Percentiles rank a stretch among this genome's conserved stretches.
phyloP scores from a whole-genome alignment of 495 filamentous ascomycete species.

The Daldinia caldariorum region DNA sequence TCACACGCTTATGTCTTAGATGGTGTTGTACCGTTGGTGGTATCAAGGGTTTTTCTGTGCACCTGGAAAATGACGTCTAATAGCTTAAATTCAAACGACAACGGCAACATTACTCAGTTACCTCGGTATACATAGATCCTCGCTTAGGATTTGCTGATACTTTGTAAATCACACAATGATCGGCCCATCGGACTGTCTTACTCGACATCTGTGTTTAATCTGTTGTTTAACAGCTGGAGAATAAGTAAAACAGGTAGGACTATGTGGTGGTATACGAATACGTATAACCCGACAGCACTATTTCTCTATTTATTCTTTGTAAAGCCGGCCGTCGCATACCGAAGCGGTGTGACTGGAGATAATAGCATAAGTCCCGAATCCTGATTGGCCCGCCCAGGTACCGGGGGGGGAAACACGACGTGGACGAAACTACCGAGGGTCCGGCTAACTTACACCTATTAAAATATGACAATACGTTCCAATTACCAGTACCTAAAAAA shows the following conservation, averaged over 20 bases:
- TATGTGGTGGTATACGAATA: no score
- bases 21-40: not conserved
- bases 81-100: slow-evolving; percentile 9
- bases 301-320: not conserved
- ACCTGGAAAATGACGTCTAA: not conserved
- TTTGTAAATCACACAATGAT: not conserved
- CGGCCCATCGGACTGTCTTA: slow-evolving; percentile 6
- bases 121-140: not conserved
- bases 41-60: not conserved
- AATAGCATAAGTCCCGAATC: not conserved
- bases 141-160: not conserved
- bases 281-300: no score
- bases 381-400: slow-evolving; percentile 25
- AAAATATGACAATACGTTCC: slow-evolving; percentile 7
- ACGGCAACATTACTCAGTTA: not conserved
- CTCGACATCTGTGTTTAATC: not conserved
- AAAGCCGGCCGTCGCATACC: slow-evolving; percentile 8
- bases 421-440: slow-evolving; percentile 28
- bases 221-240: not conserved
- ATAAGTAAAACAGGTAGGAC: not conserved
- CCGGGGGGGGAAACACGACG: slow-evolving; percentile 22
- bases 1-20: not conserved
- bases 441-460: slow-evolving; percentile 25
- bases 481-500: not conserved
- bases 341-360: slow-evolving; percentile 28